phyloP scores from a whole-genome alignment of 225 moss, liverwort and hornwort genomes.

The Neckera pumila region DNA sequence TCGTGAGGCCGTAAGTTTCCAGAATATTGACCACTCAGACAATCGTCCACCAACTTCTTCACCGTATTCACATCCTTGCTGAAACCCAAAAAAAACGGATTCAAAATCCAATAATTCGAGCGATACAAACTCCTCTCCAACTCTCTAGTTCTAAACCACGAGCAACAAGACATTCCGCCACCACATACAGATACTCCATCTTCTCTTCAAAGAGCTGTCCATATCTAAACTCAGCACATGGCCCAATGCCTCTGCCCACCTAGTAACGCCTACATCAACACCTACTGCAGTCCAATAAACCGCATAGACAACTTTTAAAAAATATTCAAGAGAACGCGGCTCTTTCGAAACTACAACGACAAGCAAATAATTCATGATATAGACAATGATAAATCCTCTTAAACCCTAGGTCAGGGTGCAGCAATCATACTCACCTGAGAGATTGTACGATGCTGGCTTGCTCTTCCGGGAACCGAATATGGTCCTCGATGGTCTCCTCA shows the following conservation, averaged over 20 bases:
- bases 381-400: background rate
- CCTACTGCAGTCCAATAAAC: background rate
- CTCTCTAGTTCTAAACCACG: background rate
- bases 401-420: background rate
- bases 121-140: background rate
- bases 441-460: conserved; percentile 90
- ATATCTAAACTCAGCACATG: background rate
- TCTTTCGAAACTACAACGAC: background rate
- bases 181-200: background rate
- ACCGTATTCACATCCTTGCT: conserved; percentile 99
- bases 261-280: background rate
- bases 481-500: conserved; percentile 71
- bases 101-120: background rate
- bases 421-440: conserved; percentile 35
- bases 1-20: conserved; percentile 86
- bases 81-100: background rate
- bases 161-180: background rate
- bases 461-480: conserved; percentile 65
- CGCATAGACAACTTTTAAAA: background rate
- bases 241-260: background rate
- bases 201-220: background rate
- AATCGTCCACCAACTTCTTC: conserved; percentile 93
- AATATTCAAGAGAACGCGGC: background rate
- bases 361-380: background rate
- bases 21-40: conserved; percentile 69